Percentiles rank a stretch among this genome's conserved stretches.
Evolutionary conservation across 331 rosid species (phyloP).

Genomic region (Rosa hybrid): DNA sequence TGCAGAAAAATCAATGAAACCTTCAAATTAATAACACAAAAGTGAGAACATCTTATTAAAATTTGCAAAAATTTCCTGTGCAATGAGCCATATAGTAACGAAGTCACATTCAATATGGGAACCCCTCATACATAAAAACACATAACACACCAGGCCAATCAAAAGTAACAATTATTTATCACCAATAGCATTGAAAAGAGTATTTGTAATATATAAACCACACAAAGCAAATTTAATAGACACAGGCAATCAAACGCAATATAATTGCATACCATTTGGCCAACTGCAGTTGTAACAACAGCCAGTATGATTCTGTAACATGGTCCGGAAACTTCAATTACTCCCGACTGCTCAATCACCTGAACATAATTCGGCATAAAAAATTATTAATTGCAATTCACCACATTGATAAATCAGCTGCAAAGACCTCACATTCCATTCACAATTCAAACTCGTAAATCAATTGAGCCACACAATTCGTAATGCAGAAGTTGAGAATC

Average conservation of each 20-base stretch:
- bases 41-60: no score
- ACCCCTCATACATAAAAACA: not conserved
- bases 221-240: not conserved
- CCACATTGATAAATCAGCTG: not conserved
- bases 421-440: not conserved
- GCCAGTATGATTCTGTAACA: conserved; percentile 49
- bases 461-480: no score
- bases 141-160: not conserved
- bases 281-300: conserved; percentile 78
- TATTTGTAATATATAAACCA: not conserved
- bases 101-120: not conserved
- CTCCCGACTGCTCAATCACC: conserved; percentile 85
- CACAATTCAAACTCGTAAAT: not conserved
- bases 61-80: no score
- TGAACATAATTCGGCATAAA: conserved; percentile 26
- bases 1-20: no score
- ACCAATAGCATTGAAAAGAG: not conserved
- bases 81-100: not conserved
- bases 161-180: not conserved
- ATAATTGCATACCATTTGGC: conserved; percentile 68
- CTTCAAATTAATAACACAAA: no score
- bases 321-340: conserved; percentile 61
- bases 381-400: not conserved
- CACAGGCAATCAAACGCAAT: not conserved
- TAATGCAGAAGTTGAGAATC: not conserved